Evolutionary conservation across 2,329 filamentous ascomycete species (phyloP), one percentile per base, ranked within the genome.

Genomic region (Ophioceras dolichostomum): DNA sequence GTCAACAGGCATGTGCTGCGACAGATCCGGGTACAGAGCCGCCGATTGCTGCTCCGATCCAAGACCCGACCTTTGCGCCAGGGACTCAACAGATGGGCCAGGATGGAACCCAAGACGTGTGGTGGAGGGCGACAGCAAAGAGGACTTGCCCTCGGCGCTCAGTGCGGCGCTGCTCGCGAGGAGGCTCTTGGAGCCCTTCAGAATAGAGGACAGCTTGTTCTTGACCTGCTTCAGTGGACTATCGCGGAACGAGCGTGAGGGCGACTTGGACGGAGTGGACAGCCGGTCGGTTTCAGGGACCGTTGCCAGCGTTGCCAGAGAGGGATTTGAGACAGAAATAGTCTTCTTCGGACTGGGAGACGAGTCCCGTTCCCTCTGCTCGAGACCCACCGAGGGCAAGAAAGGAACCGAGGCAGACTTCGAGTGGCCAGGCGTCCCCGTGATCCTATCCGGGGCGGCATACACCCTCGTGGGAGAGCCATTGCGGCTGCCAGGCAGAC

Each of bases 151-250:
- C 46, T 79, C 75, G 0, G 74, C 74, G 47, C 73, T 79, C 27
- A 73, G 60, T 13, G 68, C 73, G 3, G 74, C 75, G 47, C 75
- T 89, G 47, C 83, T 93, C 14, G 81, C 85, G 44, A 95, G 79
- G 34, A 95, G 73, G 12, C 81, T 84, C 56, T 83, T 89, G 4
- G 88, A 91, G 39, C 80, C 83, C 58, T 87, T 88, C 48, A 95
- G 67, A 41, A 94, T 87, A 9, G 88, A 94, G 33, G 89, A 93
- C 34, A 96, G 67, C 54, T 87, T 93, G 51, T 83, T 85, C 62
- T 94, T 96, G 20, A 91, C 88, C 36, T 91, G 86, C 57, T 88
- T 94, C 41, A 95, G 59, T 5, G 86, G 86, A 41, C 82, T 89
- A 46, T 93, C 87, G 7, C 69, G 66, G 48, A 73, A 65, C 34